Conservation (phyloP, 2,329 filamentous ascomycete genomes). For the Claviceps pazoutovae region DNA sequence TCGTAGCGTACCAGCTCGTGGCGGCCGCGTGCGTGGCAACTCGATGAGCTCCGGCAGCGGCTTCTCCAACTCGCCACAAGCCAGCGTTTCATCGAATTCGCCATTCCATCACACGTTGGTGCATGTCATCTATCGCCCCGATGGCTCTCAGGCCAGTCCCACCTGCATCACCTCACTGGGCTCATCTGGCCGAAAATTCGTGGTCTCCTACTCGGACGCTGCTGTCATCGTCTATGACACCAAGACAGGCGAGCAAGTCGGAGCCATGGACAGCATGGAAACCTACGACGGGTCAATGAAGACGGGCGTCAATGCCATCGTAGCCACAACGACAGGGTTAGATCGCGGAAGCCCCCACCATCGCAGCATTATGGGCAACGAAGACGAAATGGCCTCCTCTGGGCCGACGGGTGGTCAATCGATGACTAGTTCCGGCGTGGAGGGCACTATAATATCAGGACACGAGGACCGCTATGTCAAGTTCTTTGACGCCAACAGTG, state of each 20-base stretch:
- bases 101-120: constrained; percentile 81
- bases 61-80: constrained; percentile 81
- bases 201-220: constrained; percentile 84
- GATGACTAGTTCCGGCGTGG: constrained; percentile 62
- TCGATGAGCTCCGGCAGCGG: constrained; percentile 90
- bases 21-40: constrained; percentile 72
- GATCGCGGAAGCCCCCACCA: constrained; percentile 49
- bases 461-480: constrained; percentile 93
- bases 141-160: constrained; percentile 55
- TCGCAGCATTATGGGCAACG: constrained; percentile 48
- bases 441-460: constrained; percentile 89
- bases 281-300: constrained; percentile 74
- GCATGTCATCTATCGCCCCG: constrained; percentile 64
- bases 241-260: constrained; percentile 77
- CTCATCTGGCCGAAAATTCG: constrained; percentile 69
- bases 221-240: constrained; percentile 88
- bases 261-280: constrained; percentile 83
- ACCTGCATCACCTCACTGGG: constrained; percentile 91
- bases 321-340: constrained; percentile 70
- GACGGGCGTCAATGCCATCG: constrained; percentile 80
- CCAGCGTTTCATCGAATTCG: constrained; percentile 69
- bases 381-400: constrained; percentile 52
- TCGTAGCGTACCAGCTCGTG: constrained; percentile 41
- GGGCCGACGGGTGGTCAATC: constrained; percentile 62
- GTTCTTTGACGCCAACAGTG: constrained; percentile 97